Evolutionary conservation across 805 yeast genomes (phyloP).

Genomic region (Hanseniaspora guilliermondii): DNA sequence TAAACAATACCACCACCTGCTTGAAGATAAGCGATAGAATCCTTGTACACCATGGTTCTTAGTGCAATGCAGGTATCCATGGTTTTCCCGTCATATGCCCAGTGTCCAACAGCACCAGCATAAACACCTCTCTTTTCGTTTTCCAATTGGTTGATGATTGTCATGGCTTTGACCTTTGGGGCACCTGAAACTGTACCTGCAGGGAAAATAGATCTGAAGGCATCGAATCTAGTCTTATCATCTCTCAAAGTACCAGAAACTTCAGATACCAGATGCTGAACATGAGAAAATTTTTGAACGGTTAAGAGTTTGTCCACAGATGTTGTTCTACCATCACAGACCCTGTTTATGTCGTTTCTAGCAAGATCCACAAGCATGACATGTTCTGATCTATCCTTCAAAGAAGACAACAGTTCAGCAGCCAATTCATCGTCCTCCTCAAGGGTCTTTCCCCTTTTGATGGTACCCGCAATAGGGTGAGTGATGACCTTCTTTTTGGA

Average conservation of each 20-base stretch:
- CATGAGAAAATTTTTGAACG: conserved; percentile 90
- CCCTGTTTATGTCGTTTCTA: conserved; percentile 86
- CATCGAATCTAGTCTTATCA: conserved; percentile 86
- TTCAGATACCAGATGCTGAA: conserved; percentile 89
- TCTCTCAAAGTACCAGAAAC: conserved; percentile 81
- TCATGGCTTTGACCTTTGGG: conserved; percentile 95
- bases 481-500: conserved; percentile 61
- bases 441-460: conserved; percentile 74
- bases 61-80: conserved; percentile 98
- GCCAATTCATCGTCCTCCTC: conserved; percentile 89
- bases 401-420: conserved; percentile 52
- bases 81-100: conserved; percentile 89
- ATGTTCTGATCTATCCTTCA: conserved; percentile 94
- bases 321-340: conserved; percentile 79
- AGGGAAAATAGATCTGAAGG: conserved; percentile 94
- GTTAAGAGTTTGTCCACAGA: conserved; percentile 78
- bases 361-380: conserved; percentile 98
- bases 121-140: conserved; percentile 89
- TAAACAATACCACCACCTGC: conserved; percentile 98
- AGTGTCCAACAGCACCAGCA: conserved; percentile 97
- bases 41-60: conserved; percentile 91
- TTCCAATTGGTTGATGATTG: conserved; percentile 78
- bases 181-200: conserved; percentile 99
- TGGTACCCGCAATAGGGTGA: conserved; percentile 97
- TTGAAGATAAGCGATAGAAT: conserved; percentile 82